Evolutionary conservation across 1,139 yeast species (phyloP).

Genomic region (Pichia terricola): DNA sequence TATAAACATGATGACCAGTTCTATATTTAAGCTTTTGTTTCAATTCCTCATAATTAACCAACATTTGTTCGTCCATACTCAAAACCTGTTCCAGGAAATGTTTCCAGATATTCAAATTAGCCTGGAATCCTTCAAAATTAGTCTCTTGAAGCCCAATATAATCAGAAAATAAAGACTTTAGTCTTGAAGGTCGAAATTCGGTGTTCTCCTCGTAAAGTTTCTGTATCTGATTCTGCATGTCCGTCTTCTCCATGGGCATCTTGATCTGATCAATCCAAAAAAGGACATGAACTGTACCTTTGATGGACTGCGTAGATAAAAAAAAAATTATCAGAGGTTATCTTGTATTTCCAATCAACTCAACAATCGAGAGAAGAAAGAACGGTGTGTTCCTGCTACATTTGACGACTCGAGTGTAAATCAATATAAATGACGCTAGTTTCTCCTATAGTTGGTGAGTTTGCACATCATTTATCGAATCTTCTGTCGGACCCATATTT

Average conservation of each 20-base stretch:
- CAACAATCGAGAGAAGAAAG: too few species aligned
- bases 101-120: conserved; percentile 62
- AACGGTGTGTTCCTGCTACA: too few species aligned
- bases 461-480: conserved; percentile 13
- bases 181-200: conserved; percentile 28
- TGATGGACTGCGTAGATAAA: too few species aligned
- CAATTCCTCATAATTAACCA: conserved; percentile 14
- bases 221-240: conserved; percentile 1
- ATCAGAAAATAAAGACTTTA: conserved; percentile 58
- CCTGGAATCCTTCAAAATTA: conserved; percentile 63
- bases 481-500: conserved; percentile 4
- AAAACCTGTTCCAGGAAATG: conserved; percentile 24
- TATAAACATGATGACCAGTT: conserved; percentile 8
- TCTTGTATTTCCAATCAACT: too few species aligned
- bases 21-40: conserved; percentile 10
- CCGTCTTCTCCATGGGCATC: not conserved
- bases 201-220: conserved; percentile 3
- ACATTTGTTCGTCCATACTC: conserved; percentile 11
- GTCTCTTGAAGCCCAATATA: conserved; percentile 40
- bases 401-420: too few species aligned
- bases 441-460: conserved; percentile 16
- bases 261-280: not conserved
- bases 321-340: too few species aligned
- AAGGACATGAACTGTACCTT: too few species aligned
- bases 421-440: conserved; percentile 8